Conservation (phyloP, 371 early-diverging fungal genomes). For the Phascolomyces articulosus region DNA sequence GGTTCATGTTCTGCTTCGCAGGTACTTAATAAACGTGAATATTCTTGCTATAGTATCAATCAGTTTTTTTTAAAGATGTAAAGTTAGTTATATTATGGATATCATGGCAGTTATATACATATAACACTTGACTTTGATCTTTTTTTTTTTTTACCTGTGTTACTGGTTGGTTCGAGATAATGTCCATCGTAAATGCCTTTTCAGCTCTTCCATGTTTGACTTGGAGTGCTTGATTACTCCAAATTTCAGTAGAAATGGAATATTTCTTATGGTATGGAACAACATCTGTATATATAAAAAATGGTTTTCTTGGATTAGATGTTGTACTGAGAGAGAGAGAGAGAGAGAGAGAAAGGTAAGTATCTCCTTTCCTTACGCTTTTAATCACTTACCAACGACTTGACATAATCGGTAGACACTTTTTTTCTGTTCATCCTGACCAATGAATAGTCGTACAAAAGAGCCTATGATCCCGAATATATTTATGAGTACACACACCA, state of each 20-base stretch:
- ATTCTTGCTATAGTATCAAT: constrained; percentile 55
- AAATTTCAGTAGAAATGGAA: constrained; percentile 52
- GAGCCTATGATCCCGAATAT: constrained; percentile 28
- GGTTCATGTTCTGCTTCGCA: constrained; percentile 56
- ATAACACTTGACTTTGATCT: too few species aligned
- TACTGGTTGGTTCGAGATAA: constrained; percentile 69
- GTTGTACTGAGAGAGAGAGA: too few species aligned
- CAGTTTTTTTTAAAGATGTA: too few species aligned
- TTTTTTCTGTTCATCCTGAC: constrained; percentile 52
- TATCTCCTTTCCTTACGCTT: neutral
- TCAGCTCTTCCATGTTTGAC: constrained; percentile 72
- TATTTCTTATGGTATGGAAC: constrained; percentile 68
- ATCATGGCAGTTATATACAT: too few species aligned
- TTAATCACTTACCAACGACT: constrained; percentile 45
- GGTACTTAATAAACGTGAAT: constrained; percentile 54
- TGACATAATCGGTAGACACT: constrained; percentile 62
- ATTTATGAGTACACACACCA: neutral
- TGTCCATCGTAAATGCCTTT: constrained; percentile 73
- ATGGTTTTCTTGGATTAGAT: neutral
- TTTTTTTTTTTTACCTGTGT: constrained; percentile 42
- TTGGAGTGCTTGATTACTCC: constrained; percentile 63
- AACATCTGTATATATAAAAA: constrained; percentile 34
- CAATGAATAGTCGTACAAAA: constrained; percentile 69
- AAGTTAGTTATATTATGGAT: too few species aligned
- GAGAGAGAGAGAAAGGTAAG: too few species aligned